Evolutionary conservation across 2,329 filamentous ascomycete species (phyloP).

Genomic region (Diaporthe amygdali): DNA sequence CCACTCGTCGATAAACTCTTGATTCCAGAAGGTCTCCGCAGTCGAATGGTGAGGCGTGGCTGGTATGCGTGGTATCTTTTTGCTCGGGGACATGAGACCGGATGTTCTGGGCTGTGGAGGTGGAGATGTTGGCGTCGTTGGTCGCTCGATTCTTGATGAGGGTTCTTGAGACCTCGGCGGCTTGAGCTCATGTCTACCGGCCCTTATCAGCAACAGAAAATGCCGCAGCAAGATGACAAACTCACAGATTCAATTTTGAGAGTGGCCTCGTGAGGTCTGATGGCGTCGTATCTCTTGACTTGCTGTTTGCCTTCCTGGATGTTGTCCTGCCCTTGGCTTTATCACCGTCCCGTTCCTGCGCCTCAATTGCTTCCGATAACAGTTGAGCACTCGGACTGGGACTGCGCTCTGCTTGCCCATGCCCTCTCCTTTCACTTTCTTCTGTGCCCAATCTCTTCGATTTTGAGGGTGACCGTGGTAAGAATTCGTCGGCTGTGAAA

Average conservation of each 20-base stretch:
- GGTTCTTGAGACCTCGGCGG: neutral
- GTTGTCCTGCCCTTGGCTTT: neutral
- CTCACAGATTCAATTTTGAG: slow-evolving; percentile 12
- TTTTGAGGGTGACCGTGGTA: slow-evolving; percentile 5
- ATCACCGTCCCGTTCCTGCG: neutral
- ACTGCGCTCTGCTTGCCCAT: neutral
- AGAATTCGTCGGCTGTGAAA: neutral
- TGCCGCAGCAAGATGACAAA: neutral
- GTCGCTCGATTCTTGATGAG: neutral
- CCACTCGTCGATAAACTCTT: slow-evolving; percentile 65
- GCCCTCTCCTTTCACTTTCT: neutral
- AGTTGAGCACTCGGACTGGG: slow-evolving; percentile 24
- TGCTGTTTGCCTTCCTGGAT: neutral
- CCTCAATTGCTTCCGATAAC: slow-evolving; percentile 20
- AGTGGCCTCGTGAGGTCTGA: neutral
- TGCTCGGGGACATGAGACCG: slow-evolving; percentile 37
- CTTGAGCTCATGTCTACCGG: neutral
- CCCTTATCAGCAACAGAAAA: neutral
- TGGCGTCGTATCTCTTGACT: neutral
- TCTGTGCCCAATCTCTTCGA: neutral
- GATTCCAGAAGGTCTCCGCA: slow-evolving; percentile 65
- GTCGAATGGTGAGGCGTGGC: slow-evolving; percentile 57
- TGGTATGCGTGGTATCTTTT: slow-evolving; percentile 51
- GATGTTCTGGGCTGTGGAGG: slow-evolving; percentile 1
- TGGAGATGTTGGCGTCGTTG: slow-evolving; percentile 23